phyloP scores from a whole-genome alignment of 176 grass and related monocot genomes.

The Oryza glaberrima region DNA sequence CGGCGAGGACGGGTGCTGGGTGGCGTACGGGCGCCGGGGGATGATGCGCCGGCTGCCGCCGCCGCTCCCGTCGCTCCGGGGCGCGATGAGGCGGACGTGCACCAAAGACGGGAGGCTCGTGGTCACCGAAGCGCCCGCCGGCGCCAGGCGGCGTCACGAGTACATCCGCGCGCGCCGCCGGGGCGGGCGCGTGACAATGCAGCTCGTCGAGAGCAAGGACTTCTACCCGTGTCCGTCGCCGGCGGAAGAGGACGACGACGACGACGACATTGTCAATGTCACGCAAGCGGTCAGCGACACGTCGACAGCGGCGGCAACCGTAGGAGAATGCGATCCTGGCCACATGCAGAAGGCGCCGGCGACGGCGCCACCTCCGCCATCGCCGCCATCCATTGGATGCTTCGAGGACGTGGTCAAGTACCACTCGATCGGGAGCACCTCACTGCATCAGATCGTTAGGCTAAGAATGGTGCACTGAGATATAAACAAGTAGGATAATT shows the following conservation, averaged over 20 bases:
- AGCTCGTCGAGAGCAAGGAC: conserved; percentile 38
- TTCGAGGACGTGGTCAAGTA: conserved; percentile 47
- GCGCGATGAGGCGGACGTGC: conserved; percentile 45
- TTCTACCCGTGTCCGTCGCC: not conserved
- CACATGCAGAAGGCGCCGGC: not conserved
- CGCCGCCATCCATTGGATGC: conserved; percentile 12
- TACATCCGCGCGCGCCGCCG: conserved; percentile 34
- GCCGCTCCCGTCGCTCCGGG: conserved; percentile 53
- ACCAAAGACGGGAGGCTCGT: conserved; percentile 52
- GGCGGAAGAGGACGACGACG: not conserved
- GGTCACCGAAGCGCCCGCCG: conserved; percentile 28
- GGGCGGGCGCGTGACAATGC: conserved; percentile 38
- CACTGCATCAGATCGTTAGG: conserved; percentile 32
- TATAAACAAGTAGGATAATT: not conserved
- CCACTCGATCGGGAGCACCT: not conserved
- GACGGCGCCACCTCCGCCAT: not conserved
- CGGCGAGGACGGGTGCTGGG: conserved; percentile 17
- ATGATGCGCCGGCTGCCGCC: conserved; percentile 48
- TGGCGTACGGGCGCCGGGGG: conserved; percentile 34
- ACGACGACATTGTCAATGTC: not conserved
- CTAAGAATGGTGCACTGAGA: conserved; percentile 48
- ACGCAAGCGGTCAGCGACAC: not conserved
- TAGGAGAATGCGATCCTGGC: not conserved
- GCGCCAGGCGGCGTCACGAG: conserved; percentile 25
- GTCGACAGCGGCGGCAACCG: not conserved